phyloP scores from a whole-genome alignment of 2,329 filamentous ascomycete species.

The Verticillium nonalfalfae region DNA sequence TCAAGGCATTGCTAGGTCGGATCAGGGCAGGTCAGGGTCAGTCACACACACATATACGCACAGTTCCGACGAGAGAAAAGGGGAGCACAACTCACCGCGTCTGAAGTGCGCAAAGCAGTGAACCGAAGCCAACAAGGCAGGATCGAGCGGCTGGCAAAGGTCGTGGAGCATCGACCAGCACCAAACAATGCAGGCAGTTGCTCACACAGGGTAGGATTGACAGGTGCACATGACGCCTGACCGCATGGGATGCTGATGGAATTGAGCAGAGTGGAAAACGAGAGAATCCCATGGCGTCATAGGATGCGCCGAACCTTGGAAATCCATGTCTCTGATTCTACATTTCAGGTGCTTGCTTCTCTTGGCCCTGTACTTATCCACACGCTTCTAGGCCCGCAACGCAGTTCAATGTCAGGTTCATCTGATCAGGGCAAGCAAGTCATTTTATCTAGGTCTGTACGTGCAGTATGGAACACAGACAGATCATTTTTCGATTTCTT shows the following conservation, averaged over 20 bases:
- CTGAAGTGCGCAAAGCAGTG: too few species aligned
- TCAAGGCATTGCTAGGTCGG: neutral
- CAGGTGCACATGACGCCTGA: neutral
- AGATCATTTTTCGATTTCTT: neutral
- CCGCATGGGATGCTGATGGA: neutral
- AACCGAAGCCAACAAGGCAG: too few species aligned
- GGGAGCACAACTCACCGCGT: too few species aligned
- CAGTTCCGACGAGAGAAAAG: too few species aligned
- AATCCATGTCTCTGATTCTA: slow-evolving; percentile 1
- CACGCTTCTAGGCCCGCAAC: neutral
- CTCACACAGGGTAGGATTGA: neutral
- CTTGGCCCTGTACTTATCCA: neutral
- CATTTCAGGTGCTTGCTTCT: neutral
- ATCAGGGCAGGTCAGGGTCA: too few species aligned
- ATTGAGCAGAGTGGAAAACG: neutral
- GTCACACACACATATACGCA: too few species aligned
- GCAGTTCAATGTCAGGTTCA: neutral
- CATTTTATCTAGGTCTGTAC: too few species aligned
- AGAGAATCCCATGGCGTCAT: neutral
- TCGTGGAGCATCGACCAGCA: neutral
- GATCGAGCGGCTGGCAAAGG: neutral
- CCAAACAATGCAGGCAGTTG: neutral
- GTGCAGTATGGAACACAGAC: neutral
- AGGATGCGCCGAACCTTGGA: neutral
- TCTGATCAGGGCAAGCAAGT: neutral